These are phyloP conservation scores for Colletotrichum shisoi DNA, from an alignment of 2,329 filamentous ascomycete species.

Conservation along the genomic window DNA sequence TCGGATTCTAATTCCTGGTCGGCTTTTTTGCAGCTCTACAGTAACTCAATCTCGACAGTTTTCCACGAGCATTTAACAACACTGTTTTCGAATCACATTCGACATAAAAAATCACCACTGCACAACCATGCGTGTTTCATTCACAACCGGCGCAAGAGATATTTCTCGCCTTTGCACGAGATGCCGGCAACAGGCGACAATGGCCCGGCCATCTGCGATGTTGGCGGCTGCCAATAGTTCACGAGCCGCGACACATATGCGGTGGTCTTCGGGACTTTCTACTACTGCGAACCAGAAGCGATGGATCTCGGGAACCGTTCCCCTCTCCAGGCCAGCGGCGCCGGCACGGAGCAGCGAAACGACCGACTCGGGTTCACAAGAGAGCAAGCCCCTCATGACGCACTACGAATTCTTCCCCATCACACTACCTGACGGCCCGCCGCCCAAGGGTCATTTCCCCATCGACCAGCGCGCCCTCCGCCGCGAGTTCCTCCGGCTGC, in stretches of 20 bases:
- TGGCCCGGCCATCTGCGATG: constrained; percentile 37
- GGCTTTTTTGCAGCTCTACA: constrained; percentile 5
- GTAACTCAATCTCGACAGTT: constrained; percentile 3
- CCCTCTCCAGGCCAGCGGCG: constrained; percentile 20
- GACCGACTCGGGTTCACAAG: constrained; percentile 9
- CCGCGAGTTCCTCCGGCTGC: constrained; percentile 85
- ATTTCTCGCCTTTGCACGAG: constrained; percentile 48
- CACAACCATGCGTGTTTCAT: constrained; percentile 43
- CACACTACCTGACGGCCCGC: constrained; percentile 78
- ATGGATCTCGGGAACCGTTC: constrained; percentile 30
- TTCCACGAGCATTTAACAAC: not conserved
- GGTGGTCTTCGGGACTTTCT: constrained; percentile 1
- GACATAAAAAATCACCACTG: too few species aligned
- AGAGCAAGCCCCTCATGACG: constrained; percentile 53
- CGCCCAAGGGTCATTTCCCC: constrained; percentile 77
- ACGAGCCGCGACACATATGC: constrained; percentile 7
- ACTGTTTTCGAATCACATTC: not conserved
- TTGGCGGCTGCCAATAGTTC: constrained; percentile 18
- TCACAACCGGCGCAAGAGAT: constrained; percentile 44
- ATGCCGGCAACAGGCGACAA: constrained; percentile 46
- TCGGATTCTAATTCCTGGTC: constrained; percentile 18
- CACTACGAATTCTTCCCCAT: constrained; percentile 90
- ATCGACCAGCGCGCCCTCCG: constrained; percentile 76
- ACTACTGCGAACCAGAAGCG: constrained; percentile 17
- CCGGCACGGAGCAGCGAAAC: constrained; percentile 11